A percentile compares a stretch with the other conserved stretches of the same genome.
These are phyloP conservation scores for Aspergillus sp. DNA, from an alignment of 2,329 filamentous ascomycete genomes.

Conservation along the genomic window DNA sequence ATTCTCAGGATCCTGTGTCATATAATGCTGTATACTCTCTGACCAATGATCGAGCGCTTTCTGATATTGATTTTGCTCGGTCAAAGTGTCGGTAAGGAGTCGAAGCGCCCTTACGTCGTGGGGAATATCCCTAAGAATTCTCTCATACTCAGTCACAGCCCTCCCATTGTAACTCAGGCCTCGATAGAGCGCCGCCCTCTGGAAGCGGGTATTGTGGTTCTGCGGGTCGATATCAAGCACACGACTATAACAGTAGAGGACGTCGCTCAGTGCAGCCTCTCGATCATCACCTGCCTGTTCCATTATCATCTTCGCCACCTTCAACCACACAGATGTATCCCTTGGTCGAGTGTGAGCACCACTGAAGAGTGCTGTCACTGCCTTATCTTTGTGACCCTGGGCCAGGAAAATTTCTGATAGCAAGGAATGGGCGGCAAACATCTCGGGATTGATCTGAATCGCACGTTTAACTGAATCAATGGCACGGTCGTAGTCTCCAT, in stretches of 20 bases:
- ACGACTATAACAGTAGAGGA: conserved; percentile 54
- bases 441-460: conserved; percentile 60
- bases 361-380: conserved; percentile 56
- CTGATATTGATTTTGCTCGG: conserved; percentile 50
- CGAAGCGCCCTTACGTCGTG: conserved; percentile 56
- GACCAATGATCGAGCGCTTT: conserved; percentile 54
- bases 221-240: conserved; percentile 54
- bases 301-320: conserved; percentile 56
- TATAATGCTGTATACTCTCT: conserved; percentile 51
- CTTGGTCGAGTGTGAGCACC: conserved; percentile 58
- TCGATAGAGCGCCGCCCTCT: conserved; percentile 57
- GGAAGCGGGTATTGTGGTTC: conserved; percentile 54
- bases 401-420: conserved; percentile 59
- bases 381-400: conserved; percentile 57
- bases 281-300: conserved; percentile 49
- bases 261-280: conserved; percentile 45
- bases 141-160: conserved; percentile 53
- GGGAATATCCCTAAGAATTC: conserved; percentile 54
- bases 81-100: conserved; percentile 58
- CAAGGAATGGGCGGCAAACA: conserved; percentile 61
- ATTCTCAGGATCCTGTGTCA: conserved; percentile 44
- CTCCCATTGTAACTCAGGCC: conserved; percentile 48
- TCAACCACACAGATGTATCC: conserved; percentile 57
- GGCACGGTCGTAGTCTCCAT: conserved; percentile 47
- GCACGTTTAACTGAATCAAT: conserved; percentile 47